Percentiles rank a stretch among this genome's conserved stretches.
Evolutionary conservation across 768 basidiomycete species (phyloP).

Genomic region (Lentinula sp.): DNA sequence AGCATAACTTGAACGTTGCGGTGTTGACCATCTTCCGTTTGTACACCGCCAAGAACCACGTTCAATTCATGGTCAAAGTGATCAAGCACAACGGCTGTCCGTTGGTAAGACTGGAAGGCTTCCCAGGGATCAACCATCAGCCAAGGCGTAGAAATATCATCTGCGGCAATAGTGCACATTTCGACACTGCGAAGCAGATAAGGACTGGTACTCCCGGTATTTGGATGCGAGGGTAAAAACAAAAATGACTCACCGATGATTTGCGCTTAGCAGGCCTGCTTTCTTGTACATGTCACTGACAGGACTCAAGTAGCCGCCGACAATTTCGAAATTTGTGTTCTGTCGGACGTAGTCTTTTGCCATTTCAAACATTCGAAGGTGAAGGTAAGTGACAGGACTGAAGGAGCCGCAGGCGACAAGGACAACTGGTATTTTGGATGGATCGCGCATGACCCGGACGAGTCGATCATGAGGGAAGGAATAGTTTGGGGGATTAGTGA

Average conservation of each 20-base stretch:
- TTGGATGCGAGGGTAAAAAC: background rate
- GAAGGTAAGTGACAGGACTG: slow-evolving; percentile 96
- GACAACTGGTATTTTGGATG: slow-evolving; percentile 77
- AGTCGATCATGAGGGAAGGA: slow-evolving; percentile 65
- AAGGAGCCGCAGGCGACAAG: slow-evolving; percentile 97
- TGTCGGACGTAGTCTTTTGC: slow-evolving; percentile 93
- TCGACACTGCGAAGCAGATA: slow-evolving; percentile 47
- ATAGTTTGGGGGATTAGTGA: slow-evolving; percentile 64
- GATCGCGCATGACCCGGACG: slow-evolving; percentile 45
- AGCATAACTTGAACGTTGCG: slow-evolving; percentile 83
- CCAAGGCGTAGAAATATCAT: slow-evolving; percentile 80
- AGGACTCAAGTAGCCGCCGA: slow-evolving; percentile 94
- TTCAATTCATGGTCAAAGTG: slow-evolving; percentile 97
- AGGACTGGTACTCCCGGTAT: background rate
- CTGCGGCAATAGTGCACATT: slow-evolving; percentile 86
- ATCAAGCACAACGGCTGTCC: slow-evolving; percentile 95
- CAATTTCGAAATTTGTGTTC: slow-evolving; percentile 88
- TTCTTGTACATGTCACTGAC: slow-evolving; percentile 98
- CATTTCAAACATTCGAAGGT: slow-evolving; percentile 99
- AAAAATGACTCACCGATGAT: slow-evolving; percentile 68
- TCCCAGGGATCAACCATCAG: slow-evolving; percentile 99
- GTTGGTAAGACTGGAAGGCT: slow-evolving; percentile 89
- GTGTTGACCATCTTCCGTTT: slow-evolving; percentile 66
- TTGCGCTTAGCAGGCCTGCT: slow-evolving; percentile 81
- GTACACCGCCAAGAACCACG: slow-evolving; percentile 71